Percentiles rank a stretch among this genome's conserved stretches.
phyloP scores from a whole-genome alignment of 257 asterid genomes.

The Mitragyna speciosa region DNA sequence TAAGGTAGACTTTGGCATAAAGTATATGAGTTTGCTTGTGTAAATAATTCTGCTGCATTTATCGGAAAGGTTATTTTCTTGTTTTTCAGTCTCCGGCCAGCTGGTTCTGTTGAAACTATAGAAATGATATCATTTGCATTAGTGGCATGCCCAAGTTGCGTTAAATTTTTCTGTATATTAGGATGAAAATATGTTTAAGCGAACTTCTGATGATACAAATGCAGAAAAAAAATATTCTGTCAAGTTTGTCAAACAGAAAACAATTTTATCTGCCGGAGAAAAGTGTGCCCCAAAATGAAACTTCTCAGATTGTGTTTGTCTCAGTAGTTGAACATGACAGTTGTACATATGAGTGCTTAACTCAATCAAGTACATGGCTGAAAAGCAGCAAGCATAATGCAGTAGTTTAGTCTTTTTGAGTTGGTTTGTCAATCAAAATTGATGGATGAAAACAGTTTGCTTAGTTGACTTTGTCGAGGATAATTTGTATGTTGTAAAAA shows the following conservation, averaged over 20 bases:
- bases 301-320: neutral
- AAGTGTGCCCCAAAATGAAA: neutral
- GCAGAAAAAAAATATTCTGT: neutral
- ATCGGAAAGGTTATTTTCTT: neutral
- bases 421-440: neutral
- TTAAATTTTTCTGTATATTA: too few species aligned
- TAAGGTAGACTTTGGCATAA: neutral
- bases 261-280: neutral
- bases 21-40: neutral
- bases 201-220: neutral
- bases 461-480: neutral
- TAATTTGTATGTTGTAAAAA: neutral
- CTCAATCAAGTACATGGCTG: neutral
- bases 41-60: neutral
- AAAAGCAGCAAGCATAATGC: neutral
- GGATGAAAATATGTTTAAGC: neutral
- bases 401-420: neutral
- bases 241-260: neutral
- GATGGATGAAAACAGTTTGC: too few species aligned
- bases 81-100: neutral
- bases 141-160: neutral
- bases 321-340: neutral
- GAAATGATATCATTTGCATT: neutral
- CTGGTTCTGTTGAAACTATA: neutral
- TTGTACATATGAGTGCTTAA: neutral